Percentiles rank a stretch among this genome's conserved stretches.
Conservation (phyloP, 805 yeast genomes). For the baker's yeast (Saccharomyces cerevisiae) region DNA sequence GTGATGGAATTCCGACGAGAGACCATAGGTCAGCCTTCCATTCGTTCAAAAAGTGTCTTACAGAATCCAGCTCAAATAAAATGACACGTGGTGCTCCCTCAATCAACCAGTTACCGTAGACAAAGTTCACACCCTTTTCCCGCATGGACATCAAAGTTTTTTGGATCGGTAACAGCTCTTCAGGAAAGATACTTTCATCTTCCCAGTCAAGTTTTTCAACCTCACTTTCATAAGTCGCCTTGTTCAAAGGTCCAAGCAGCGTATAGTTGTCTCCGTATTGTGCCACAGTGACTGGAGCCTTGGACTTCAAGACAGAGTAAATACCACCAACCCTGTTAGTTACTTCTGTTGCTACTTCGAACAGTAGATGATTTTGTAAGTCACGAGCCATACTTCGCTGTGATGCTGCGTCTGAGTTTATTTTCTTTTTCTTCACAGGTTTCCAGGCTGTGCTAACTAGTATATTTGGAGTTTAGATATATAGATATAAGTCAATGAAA, state of each 20-base stretch:
- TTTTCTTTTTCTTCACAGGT: neutral
- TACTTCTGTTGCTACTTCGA: constrained; percentile 95
- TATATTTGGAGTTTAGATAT: neutral
- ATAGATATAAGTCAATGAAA: neutral
- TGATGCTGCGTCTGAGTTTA: neutral
- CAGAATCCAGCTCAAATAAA: constrained; percentile 78
- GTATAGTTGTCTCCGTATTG: constrained; percentile 85
- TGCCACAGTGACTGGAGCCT: constrained; percentile 92
- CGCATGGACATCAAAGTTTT: constrained; percentile 68
- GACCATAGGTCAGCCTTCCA: constrained; percentile 95
- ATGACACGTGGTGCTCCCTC: constrained; percentile 96
- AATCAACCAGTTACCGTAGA: constrained; percentile 93
- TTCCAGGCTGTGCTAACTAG: neutral
- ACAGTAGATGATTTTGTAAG: constrained; percentile 75
- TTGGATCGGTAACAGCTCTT: constrained; percentile 22
- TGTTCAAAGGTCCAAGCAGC: constrained; percentile 78
- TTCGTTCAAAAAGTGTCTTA: constrained; percentile 61
- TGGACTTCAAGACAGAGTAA: constrained; percentile 90
- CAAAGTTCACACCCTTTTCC: constrained; percentile 70
- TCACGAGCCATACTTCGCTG: constrained; percentile 57
- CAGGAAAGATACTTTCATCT: constrained; percentile 34
- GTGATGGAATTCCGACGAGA: constrained; percentile 86
- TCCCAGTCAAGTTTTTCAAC: constrained; percentile 65
- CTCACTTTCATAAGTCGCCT: constrained; percentile 64
- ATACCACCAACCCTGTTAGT: constrained; percentile 98